A percentile compares a stretch with the other conserved stretches of the same genome.
Conservation (phyloP, 805 yeast species). For the Komagataella ulmi region DNA sequence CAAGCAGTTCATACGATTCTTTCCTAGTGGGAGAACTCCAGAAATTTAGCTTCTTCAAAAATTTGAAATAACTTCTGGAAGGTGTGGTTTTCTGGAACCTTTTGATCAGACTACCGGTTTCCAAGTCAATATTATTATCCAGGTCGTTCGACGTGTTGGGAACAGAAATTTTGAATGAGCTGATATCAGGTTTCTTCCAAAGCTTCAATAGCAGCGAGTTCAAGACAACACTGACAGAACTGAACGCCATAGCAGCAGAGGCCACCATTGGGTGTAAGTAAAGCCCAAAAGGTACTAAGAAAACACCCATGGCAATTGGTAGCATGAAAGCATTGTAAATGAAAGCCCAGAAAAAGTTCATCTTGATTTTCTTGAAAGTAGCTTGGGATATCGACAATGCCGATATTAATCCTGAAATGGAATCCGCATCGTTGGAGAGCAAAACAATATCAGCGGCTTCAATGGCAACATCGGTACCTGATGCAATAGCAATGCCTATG, state of each 20-base stretch:
- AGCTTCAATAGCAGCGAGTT: slow-evolving; percentile 61
- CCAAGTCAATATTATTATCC: background rate
- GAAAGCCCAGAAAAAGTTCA: slow-evolving; percentile 81
- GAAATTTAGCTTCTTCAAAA: too few relatives aligned
- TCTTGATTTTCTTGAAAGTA: slow-evolving; percentile 62
- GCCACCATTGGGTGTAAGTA: slow-evolving; percentile 83
- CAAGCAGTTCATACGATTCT: background rate
- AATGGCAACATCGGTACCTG: slow-evolving; percentile 93
- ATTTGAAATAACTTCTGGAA: background rate
- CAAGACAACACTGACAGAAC: slow-evolving; percentile 79
- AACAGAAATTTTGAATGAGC: background rate
- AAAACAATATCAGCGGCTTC: slow-evolving; percentile 93
- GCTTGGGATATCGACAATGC: slow-evolving; percentile 57
- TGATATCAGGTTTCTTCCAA: slow-evolving; percentile 32
- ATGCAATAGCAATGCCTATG: slow-evolving; percentile 80
- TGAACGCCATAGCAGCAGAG: slow-evolving; percentile 84
- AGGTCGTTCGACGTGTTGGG: background rate
- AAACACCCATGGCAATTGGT: slow-evolving; percentile 91
- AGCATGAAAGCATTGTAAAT: slow-evolving; percentile 75
- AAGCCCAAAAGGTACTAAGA: slow-evolving; percentile 61
- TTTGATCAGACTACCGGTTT: background rate
- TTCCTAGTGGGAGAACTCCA: background rate
- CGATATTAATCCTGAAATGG: slow-evolving; percentile 36
- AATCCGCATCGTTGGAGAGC: slow-evolving; percentile 22
- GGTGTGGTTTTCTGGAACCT: background rate